Percentiles rank a stretch among this genome's conserved stretches.
phyloP scores from a whole-genome alignment of 2,329 filamentous ascomycete genomes.

The Colletotrichum acutatum region DNA sequence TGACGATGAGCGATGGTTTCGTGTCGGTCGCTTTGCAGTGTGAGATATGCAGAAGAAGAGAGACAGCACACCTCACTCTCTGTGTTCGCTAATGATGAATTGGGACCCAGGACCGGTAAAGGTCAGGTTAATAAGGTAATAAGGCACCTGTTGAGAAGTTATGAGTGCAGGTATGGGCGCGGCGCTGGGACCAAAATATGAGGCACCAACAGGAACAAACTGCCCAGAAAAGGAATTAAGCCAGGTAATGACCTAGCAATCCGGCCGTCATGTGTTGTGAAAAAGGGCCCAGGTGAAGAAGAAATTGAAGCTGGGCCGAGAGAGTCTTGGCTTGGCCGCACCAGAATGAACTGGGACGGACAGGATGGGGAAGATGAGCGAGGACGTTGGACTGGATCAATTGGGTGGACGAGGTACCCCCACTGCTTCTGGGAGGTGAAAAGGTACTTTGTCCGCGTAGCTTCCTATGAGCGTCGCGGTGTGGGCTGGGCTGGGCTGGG shows the following conservation, averaged over 20 bases:
- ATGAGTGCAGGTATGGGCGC: not conserved
- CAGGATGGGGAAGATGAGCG: constrained; percentile 13
- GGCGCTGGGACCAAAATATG: constrained; percentile 16
- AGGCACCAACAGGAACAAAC: constrained; percentile 28
- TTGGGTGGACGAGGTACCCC: not conserved
- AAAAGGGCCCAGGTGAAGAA: constrained; percentile 1
- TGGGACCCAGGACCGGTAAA: not conserved
- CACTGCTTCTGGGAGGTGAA: too few species aligned
- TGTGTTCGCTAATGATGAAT: constrained; percentile 19
- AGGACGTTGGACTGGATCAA: not conserved
- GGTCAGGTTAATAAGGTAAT: not conserved
- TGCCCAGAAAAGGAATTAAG: not conserved
- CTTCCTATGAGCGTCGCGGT: not conserved
- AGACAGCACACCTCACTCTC: constrained; percentile 1
- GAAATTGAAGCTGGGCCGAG: constrained; percentile 25
- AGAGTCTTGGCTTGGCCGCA: constrained; percentile 31
- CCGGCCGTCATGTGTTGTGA: not conserved
- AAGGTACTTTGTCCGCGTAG: not conserved
- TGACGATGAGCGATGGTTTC: constrained; percentile 1
- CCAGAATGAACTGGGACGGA: constrained; percentile 17
- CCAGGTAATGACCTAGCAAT: not conserved
- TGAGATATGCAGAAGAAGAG: not conserved
- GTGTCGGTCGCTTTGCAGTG: not conserved
- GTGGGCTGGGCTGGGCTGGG: constrained; percentile 18
- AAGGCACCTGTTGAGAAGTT: constrained; percentile 5